Conservation (phyloP, 2,329 filamentous ascomycete species). For the Zopfia rhizophila region DNA sequence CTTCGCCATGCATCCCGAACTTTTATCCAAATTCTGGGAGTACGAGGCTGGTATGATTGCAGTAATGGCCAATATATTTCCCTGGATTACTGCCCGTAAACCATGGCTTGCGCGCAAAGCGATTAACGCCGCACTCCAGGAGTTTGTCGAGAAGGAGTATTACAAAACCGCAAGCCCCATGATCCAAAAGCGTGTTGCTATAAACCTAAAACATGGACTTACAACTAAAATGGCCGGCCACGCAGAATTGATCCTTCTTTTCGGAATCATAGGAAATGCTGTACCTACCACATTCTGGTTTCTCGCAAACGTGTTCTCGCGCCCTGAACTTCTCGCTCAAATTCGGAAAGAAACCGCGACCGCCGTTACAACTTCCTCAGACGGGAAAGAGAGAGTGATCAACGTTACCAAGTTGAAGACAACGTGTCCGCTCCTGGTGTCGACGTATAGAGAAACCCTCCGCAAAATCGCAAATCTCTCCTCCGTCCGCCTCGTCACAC, state of each 20-base stretch:
- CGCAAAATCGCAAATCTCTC: slow-evolving; percentile 52
- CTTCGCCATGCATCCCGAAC: slow-evolving; percentile 39
- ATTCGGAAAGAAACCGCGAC: slow-evolving; percentile 51
- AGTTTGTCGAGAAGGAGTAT: slow-evolving; percentile 31
- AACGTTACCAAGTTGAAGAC: slow-evolving; percentile 16
- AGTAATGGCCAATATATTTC: slow-evolving; percentile 45
- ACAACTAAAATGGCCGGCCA: slow-evolving; percentile 20
- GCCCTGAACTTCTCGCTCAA: slow-evolving; percentile 47
- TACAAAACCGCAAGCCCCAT: slow-evolving; percentile 31
- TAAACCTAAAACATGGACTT: slow-evolving; percentile 28
- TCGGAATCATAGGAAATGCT: slow-evolving; percentile 57
- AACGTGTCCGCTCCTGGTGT: slow-evolving; percentile 55
- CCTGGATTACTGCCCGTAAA: slow-evolving; percentile 51
- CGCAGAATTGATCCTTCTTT: slow-evolving; percentile 33
- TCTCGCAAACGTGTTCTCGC: slow-evolving; percentile 54
- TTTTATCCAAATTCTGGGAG: slow-evolving; percentile 52
- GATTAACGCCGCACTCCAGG: slow-evolving; percentile 31
- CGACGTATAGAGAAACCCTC: slow-evolving; percentile 59
- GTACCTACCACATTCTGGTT: slow-evolving; percentile 58
- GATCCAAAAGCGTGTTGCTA: slow-evolving; percentile 35
- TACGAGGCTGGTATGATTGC: slow-evolving; percentile 48
- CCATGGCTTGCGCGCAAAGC: slow-evolving; percentile 43
- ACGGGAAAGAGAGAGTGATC: slow-evolving; percentile 13
- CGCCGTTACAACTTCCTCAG: slow-evolving; percentile 1
- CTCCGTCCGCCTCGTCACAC: slow-evolving; percentile 52